A percentile compares a stretch with the other conserved stretches of the same genome.
These are phyloP conservation scores for Basipetospora chlamydospora DNA, from an alignment of 2,329 filamentous ascomycete species.

Conservation along the genomic window DNA sequence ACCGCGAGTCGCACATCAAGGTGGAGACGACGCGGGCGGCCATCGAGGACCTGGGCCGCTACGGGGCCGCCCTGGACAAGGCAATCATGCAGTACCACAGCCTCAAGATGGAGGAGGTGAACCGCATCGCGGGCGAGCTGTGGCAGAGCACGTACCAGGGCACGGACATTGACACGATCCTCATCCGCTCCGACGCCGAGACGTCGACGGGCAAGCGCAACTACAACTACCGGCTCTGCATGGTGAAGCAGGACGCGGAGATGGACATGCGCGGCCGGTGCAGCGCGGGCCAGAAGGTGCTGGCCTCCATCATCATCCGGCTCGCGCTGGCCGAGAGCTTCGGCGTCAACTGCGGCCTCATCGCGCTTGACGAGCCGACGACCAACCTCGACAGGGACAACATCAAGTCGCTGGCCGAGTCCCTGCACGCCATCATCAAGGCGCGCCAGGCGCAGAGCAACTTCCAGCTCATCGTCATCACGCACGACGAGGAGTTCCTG, in stretches of 20 bases:
- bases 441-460: constrained; percentile 73
- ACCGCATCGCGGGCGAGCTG: constrained; percentile 85
- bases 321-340: constrained; percentile 93
- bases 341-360: constrained; percentile 86
- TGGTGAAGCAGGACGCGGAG: constrained; percentile 93
- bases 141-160: constrained; percentile 96
- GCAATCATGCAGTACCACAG: constrained; percentile 96
- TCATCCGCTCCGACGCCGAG: constrained; percentile 87
- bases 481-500: constrained; percentile 94
- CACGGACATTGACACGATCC: constrained; percentile 91
- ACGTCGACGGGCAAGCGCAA: constrained; percentile 55
- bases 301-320: constrained; percentile 94
- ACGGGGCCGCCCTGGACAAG: constrained; percentile 73
- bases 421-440: constrained; percentile 76
- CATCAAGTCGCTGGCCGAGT: constrained; percentile 75
- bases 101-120: constrained; percentile 97
- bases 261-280: constrained; percentile 99
- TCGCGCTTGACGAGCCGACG: constrained; percentile 92
- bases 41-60: constrained; percentile 77
- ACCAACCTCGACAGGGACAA: constrained; percentile 95
- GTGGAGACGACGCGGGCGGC: constrained; percentile 87
- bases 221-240: constrained; percentile 96
- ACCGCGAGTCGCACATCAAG: constrained; percentile 76
- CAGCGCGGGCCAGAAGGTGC: constrained; percentile 89
- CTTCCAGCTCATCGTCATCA: constrained; percentile 97